Evolutionary conservation across 2,329 filamentous ascomycete genomes (phyloP), one percentile per base, ranked within the genome.

Genomic region (Cordyceps farinosa): DNA sequence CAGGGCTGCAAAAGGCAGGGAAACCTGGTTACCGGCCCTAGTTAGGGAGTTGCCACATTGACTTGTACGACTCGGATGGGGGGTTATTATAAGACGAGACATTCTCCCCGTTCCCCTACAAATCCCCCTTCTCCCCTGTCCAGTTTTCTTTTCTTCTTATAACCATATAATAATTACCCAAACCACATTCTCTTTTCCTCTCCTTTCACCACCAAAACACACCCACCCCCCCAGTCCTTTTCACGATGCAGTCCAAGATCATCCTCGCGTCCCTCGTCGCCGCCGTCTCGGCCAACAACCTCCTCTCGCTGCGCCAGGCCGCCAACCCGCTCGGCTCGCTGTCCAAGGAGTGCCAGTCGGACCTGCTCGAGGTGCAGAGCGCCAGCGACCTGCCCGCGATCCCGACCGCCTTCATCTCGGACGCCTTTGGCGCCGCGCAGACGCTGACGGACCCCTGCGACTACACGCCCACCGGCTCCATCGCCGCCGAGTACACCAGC

Each of bases 181-280:
- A 22, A 22, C 22, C 22, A 22, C 22, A 11, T 13, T 29, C 1
- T 47, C 9, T 51, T 17, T 7, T 15, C 11, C 27, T 27, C 7
- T 40, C 29, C 22, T 47, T 15, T 40, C 38, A 22, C 22, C 10
- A 15, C 9, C 10, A 13, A 82, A 82, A 80, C 79, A 3, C 82
- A 85, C 67, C 62, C 65, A 57, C 55, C 22, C 10, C 15, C 8
- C 34, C 1, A 47, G 27, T 38, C 42, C 4, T 48, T 22, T 29
- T n/a, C 62, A 64, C 4, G 36, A 64, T 64, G 62, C 62, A 64
- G 40, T 32, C 62, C 62, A 60, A 64, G 62, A 45, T 64, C 34
- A 22, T 60, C 50, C 53, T 63, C 61, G 47, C 34, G 29, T 40
- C 62, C 48, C 62, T 64, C 55, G n/a, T 50, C 13, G 62, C 54